Conservation (phyloP, 805 yeast species). For the Ogataea corticis region DNA sequence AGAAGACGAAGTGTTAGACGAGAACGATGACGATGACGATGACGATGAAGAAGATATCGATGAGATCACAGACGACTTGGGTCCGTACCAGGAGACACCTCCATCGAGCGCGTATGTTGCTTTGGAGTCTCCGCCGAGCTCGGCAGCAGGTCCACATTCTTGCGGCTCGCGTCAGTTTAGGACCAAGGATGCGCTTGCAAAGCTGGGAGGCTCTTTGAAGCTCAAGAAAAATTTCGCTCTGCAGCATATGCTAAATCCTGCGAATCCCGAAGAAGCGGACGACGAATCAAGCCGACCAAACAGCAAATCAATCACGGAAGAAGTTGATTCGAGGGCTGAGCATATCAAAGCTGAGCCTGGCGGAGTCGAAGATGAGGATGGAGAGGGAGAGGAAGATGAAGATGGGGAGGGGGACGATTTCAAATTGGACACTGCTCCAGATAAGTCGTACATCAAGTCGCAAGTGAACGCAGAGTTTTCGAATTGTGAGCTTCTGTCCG, state of each 20-base stretch:
- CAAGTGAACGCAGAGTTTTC: conserved; percentile 25
- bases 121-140: conserved; percentile 13
- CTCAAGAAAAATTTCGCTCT: conserved; percentile 3
- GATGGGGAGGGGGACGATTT: conserved; percentile 7
- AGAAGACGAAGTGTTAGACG: not conserved
- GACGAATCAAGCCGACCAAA: not conserved
- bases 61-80: conserved; percentile 3
- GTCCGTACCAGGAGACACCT: conserved; percentile 3
- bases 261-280: not conserved
- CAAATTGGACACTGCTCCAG: not conserved
- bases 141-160: conserved; percentile 6
- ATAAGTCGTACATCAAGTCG: conserved; percentile 10
- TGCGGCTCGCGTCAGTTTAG: not conserved
- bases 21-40: not conserved
- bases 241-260: not conserved
- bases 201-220: conserved; percentile 4
- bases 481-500: conserved; percentile 20
- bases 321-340: not conserved
- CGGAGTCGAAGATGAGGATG: not conserved
- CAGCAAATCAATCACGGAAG: not conserved
- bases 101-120: conserved; percentile 3
- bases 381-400: conserved; percentile 10
- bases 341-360: too few species aligned
- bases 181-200: not conserved
- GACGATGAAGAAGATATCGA: conserved; percentile 5